phyloP scores from a whole-genome alignment of 1,284 basidiomycete species.

The Volvariella volvacea region DNA sequence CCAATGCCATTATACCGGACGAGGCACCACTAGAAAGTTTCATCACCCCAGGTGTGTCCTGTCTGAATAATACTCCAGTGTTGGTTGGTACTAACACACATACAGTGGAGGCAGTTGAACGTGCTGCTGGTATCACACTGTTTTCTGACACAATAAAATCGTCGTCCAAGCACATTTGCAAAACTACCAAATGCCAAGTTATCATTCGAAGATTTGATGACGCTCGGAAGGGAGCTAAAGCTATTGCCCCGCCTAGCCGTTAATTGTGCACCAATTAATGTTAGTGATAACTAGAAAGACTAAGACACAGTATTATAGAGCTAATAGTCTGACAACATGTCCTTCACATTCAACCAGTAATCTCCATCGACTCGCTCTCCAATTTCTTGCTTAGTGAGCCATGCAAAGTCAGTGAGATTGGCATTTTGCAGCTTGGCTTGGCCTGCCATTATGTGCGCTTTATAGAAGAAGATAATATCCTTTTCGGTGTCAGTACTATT shows the following conservation, averaged over 20 bases:
- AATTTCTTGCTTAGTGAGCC: slow-evolving; percentile 88
- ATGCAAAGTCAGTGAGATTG: slow-evolving; percentile 70
- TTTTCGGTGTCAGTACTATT: slow-evolving; percentile 19
- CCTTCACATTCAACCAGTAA: slow-evolving; percentile 75
- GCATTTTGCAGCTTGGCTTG: slow-evolving; percentile 54
- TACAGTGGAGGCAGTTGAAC: slow-evolving; percentile 87
- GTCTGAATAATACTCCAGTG: background rate
- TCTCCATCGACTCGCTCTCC: slow-evolving; percentile 50
- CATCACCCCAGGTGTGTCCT: slow-evolving; percentile 63
- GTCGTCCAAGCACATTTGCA: slow-evolving; percentile 84
- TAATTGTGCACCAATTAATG: slow-evolving; percentile 2
- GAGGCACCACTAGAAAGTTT: slow-evolving; percentile 76
- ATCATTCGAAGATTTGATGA: slow-evolving; percentile 86
- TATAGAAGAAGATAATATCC: slow-evolving; percentile 69
- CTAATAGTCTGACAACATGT: slow-evolving; percentile 72
- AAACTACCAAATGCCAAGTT: slow-evolving; percentile 79
- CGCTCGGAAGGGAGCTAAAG: slow-evolving; percentile 62
- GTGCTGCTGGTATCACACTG: slow-evolving; percentile 82
- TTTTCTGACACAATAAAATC: slow-evolving; percentile 83
- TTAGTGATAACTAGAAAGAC: too few species aligned
- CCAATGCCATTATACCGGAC: slow-evolving; percentile 86
- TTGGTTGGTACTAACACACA: slow-evolving; percentile 3
- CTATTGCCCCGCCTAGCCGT: slow-evolving; percentile 41
- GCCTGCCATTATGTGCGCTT: slow-evolving; percentile 77
- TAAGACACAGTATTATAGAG: too few species aligned